phyloP scores from a whole-genome alignment of 2,329 filamentous ascomycete genomes.

The Didymella keratinophila region DNA sequence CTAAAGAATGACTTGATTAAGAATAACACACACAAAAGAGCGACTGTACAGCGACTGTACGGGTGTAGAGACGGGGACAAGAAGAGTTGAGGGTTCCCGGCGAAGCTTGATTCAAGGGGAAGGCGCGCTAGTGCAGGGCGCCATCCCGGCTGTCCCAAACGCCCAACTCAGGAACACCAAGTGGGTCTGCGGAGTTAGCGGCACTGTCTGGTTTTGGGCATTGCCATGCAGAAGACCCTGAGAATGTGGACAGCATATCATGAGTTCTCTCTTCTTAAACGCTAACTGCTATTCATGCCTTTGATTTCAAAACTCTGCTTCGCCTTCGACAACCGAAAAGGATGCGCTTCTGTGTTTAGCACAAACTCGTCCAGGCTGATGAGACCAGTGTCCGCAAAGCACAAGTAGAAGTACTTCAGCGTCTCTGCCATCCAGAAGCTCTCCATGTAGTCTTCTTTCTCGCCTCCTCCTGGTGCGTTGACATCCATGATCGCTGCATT shows the following conservation, averaged over 20 bases:
- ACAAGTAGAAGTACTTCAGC: constrained; percentile 58
- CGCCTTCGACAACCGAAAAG: constrained; percentile 45
- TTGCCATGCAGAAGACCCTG: not conserved
- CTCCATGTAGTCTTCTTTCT: constrained; percentile 55
- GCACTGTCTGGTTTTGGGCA: not conserved
- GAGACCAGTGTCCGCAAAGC: constrained; percentile 54
- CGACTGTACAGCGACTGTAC: constrained; percentile 34
- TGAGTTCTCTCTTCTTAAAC: not conserved
- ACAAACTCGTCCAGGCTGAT: constrained; percentile 58
- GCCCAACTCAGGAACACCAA: constrained; percentile 28
- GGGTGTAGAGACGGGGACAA: constrained; percentile 27
- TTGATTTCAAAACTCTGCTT: not conserved
- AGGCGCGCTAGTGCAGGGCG: constrained; percentile 31
- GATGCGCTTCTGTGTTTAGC: constrained; percentile 59
- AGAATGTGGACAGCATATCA: not conserved
- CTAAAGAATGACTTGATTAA: constrained; percentile 28
- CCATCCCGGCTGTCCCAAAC: constrained; percentile 13
- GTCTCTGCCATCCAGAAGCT: constrained; percentile 60
- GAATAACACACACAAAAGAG: constrained; percentile 31
- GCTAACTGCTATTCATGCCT: not conserved
- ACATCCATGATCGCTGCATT: constrained; percentile 56
- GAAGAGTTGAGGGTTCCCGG: constrained; percentile 23
- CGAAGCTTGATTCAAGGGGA: constrained; percentile 34
- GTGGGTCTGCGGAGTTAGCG: constrained; percentile 24
- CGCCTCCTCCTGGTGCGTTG: constrained; percentile 38